Evolutionary conservation across 2,329 filamentous ascomycete species (phyloP), one percentile per base, ranked within the genome.

Genomic region (Pseudogymnoascus sp.): DNA sequence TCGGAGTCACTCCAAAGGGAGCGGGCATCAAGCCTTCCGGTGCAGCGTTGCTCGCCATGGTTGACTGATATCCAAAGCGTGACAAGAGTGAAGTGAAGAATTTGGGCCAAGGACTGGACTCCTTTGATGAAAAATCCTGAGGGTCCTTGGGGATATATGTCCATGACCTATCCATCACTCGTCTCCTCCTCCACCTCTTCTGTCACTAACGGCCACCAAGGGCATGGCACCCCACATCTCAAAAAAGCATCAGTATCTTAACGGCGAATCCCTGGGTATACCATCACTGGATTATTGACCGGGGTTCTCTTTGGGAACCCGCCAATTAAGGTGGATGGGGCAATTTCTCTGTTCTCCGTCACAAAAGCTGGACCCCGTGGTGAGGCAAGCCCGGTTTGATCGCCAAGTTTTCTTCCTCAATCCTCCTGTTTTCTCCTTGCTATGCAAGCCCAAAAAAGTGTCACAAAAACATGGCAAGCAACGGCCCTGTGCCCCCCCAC

Each of bases 21-120:
- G 47, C n/a, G 47, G 47, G 47, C 47, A 54, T 54, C 47, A 54
- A 54, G 47, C 47, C 47, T 54, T 54, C 47, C 47, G 47, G 47
- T 54, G 47, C 47, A 18, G 47, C 11, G 5, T 54, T 54, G 47
- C 47, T 33, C 47, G 47, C 47, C 47, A 54, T 54, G n/a, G 3
- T 14, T n/a, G 28, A 33, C 9, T 18, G 12, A 12, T 50, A 54
- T 33, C 43, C 9, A 50, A 28, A 18, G 11, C 47, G 47, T 33
- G 28, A 33, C 25, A 54, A 41, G 28, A 33, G n/a, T 12, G 47
- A 33, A 54, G 47, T 54, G 28, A 54, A 54, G 47, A 54, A 33
- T 54, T n/a, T 18, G 25, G 47, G 47, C 9, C n/a, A 54, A 54
- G 47, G 47, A 18, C 25, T 54, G 8, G 47, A 54, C 25, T 54